phyloP scores from a whole-genome alignment of 139 green algal species.

The Chlorella ohadii region DNA sequence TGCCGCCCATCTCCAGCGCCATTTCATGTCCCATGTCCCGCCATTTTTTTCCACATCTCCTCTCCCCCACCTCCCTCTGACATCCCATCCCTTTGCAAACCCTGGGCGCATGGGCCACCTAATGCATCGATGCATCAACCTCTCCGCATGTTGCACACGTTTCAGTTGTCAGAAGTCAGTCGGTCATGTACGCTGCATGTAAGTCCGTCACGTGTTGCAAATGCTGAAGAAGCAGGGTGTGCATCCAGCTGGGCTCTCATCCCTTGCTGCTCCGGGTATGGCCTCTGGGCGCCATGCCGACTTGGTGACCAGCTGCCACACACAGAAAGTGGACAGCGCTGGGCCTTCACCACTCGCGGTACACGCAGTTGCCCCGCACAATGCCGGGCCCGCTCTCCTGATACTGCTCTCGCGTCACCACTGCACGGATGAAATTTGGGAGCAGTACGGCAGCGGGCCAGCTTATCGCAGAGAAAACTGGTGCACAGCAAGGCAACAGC shows the following conservation, averaged over 20 bases:
- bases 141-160: not conserved
- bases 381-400: conserved; percentile 73
- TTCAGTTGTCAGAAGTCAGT: not conserved
- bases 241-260: too few relatives aligned
- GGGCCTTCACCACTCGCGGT: conserved; percentile 16
- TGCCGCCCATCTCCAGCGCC: not conserved
- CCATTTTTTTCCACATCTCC: not conserved
- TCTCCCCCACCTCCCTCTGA: not conserved
- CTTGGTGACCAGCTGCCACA: not conserved
- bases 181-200: not conserved
- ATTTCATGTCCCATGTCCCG: not conserved
- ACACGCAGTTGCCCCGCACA: conserved; percentile 62
- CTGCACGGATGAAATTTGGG: not conserved
- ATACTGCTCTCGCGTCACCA: conserved; percentile 53
- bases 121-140: not conserved
- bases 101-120: not conserved
- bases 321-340: too few relatives aligned
- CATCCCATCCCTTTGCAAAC: not conserved
- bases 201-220: not conserved
- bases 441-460: not conserved
- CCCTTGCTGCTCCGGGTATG: too few relatives aligned
- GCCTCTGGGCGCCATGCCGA: too few relatives aligned
- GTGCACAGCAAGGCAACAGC: too few relatives aligned
- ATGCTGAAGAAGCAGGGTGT: too few relatives aligned
- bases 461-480: not conserved